Conservation (phyloP, 331 rosid species). For the Quercus tomentella region DNA sequence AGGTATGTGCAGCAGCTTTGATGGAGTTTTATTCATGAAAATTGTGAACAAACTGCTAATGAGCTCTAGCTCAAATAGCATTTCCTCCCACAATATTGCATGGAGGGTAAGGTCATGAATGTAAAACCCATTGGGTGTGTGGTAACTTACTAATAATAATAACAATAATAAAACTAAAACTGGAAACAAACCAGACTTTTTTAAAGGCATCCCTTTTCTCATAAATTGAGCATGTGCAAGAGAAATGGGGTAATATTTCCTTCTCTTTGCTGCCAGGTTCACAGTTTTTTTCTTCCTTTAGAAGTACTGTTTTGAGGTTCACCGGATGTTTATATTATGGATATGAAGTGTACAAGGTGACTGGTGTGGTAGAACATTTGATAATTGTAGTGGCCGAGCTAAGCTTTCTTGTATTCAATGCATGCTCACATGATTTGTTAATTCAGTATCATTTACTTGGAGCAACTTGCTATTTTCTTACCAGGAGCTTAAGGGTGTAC, state of each 20-base stretch:
- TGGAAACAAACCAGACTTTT: not conserved
- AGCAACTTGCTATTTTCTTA: slow-evolving; percentile 17
- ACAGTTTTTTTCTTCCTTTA: not conserved
- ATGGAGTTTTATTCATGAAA: not conserved
- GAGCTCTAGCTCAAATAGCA: too few species aligned
- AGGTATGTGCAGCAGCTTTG: not conserved
- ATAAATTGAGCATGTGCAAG: not conserved
- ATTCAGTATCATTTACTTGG: slow-evolving; percentile 12
- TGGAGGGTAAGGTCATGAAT: too few species aligned
- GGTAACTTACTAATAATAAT: too few species aligned
- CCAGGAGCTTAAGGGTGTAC: slow-evolving; percentile 79
- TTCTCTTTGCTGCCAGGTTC: not conserved
- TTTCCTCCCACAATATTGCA: too few species aligned
- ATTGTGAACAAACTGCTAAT: too few species aligned
- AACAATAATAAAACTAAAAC: too few species aligned
- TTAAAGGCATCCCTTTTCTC: not conserved
- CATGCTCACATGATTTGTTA: not conserved
- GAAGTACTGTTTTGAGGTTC: not conserved
- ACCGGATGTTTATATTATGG: not conserved
- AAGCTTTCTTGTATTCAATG: slow-evolving; percentile 8
- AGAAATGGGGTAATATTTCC: not conserved
- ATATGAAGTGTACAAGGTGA: not conserved
- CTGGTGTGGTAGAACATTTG: not conserved
- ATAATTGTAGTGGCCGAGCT: not conserved
- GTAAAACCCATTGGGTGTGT: too few species aligned